Conservation (phyloP, 2,329 filamentous ascomycete genomes). For the Aspergillus phoenicis region DNA sequence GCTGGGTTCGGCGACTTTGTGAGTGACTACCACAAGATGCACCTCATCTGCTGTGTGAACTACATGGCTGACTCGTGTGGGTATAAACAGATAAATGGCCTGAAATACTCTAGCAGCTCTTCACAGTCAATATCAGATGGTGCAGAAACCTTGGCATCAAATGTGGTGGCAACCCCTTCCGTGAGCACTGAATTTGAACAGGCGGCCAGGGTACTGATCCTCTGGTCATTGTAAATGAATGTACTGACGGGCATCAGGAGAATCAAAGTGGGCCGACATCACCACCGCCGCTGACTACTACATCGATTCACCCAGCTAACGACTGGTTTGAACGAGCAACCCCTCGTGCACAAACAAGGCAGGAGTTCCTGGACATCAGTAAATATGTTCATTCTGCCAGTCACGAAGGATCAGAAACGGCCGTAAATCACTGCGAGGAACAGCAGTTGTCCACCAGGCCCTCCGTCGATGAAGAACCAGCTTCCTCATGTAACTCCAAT, state of each 20-base stretch:
- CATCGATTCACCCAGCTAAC: conserved; percentile 66
- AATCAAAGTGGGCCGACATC: conserved; percentile 51
- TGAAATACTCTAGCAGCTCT: conserved; percentile 12
- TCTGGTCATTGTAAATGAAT: neutral
- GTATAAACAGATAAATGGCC: conserved; percentile 11
- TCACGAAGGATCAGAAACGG: neutral
- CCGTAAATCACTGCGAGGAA: neutral
- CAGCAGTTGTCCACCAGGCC: neutral
- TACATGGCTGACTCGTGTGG: neutral
- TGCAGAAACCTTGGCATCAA: neutral
- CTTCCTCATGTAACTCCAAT: conserved; percentile 34
- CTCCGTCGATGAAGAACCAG: conserved; percentile 21
- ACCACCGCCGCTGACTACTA: conserved; percentile 76
- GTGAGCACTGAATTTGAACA: neutral
- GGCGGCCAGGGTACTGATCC: conserved; percentile 20
- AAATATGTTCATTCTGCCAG: neutral
- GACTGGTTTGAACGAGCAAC: conserved; percentile 73
- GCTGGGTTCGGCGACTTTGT: conserved; percentile 82
- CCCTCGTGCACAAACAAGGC: conserved; percentile 78
- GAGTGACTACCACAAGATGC: conserved; percentile 31
- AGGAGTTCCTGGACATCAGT: conserved; percentile 63
- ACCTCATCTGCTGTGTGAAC: neutral
- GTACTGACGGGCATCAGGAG: conserved; percentile 25
- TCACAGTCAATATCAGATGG: conserved; percentile 14
- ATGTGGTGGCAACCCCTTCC: conserved; percentile 9